Base-by-base conservation (phyloP, 257 asterid genomes). In the Verbena officinalis region DNA sequence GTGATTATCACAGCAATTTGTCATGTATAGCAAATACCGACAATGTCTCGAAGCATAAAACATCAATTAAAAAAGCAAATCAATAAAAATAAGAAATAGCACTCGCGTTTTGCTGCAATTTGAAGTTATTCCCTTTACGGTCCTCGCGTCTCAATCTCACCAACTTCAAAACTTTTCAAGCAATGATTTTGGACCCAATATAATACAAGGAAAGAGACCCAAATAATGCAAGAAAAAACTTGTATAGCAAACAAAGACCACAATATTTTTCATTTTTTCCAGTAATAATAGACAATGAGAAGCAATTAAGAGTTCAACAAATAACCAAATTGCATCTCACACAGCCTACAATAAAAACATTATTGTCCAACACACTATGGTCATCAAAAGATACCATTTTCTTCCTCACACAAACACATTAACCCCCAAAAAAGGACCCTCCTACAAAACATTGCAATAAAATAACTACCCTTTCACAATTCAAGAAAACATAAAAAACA, bases 271-370 rank as follows among this genome's bases (percentile, higher is more conserved):
- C 31, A 49, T 49, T 10, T 49, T 19, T 20, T 45, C 16, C 11
- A n/a, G 15, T 46, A 49, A 46, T 17, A 44, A 27, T 49, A 4
- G 40, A 44, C 24, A 45, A 24, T 8, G 13, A 42, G 46, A 45
- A 9, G 46, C 45, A 30, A 45, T 17, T n/a, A 22, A 45, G 55
- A 27, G 24, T 21, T 12, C 4, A 7, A 22, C 59, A 21, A 51
- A 40, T 9, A 13, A 54, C 23, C 6, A 14, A 55, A 55, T 31
- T 55, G 43, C 43, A 36, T 36, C 69, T 36, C 51, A 38, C 70
- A 64, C 69, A 33, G 17, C 33, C 48, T 63, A n/a, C 5, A 33
- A 40, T 62, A 34, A 64, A 9, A 30, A 45, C 27, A 22, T 64
- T 51, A 48, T 48, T 62, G 14, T 8, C 24, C 40, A 11, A 52